Evolutionary conservation across 2,329 filamentous ascomycete genomes (phyloP).

Genomic region (Phymatotrichopsis omnivora): DNA sequence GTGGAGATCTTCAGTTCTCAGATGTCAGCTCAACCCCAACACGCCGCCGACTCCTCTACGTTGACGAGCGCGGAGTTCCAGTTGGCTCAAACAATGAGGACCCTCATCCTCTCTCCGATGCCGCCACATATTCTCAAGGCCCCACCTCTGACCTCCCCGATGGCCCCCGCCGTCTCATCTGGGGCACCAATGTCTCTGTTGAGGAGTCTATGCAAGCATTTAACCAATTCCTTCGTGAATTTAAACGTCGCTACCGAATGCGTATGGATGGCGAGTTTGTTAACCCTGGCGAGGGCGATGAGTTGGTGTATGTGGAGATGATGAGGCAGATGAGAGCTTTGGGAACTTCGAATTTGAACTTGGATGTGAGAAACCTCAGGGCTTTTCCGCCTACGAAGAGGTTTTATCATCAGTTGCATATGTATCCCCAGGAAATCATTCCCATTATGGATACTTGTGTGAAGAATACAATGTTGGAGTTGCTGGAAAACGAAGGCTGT

Average conservation of each 20-base stretch:
- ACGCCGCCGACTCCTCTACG: conserved; percentile 50
- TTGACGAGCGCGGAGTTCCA: conserved; percentile 54
- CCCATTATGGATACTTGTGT: conserved; percentile 92
- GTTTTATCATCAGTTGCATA: conserved; percentile 88
- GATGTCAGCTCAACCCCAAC: conserved; percentile 37
- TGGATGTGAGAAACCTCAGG: conserved; percentile 82
- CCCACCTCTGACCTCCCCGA: conserved; percentile 56
- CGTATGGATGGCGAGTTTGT: conserved; percentile 76
- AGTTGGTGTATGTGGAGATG: conserved; percentile 73
- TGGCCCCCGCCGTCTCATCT: conserved; percentile 74
- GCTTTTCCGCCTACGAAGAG: conserved; percentile 87
- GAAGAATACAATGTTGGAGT: conserved; percentile 85
- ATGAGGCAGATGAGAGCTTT: conserved; percentile 85
- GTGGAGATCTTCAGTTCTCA: conserved; percentile 31
- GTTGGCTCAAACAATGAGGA: conserved; percentile 37
- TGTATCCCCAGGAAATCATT: conserved; percentile 92
- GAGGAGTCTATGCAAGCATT: conserved; percentile 78
- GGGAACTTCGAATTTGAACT: conserved; percentile 71
- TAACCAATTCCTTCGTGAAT: conserved; percentile 87
- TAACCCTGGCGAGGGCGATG: conserved; percentile 58
- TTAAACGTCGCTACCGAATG: conserved; percentile 86
- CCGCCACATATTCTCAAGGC: conserved; percentile 36
- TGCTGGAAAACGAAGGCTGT: conserved; percentile 56
- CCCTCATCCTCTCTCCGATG: conserved; percentile 48
- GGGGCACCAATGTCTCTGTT: conserved; percentile 95